Base-by-base conservation (phyloP, 305 asterid species). In the Fraxinus paxiana region DNA sequence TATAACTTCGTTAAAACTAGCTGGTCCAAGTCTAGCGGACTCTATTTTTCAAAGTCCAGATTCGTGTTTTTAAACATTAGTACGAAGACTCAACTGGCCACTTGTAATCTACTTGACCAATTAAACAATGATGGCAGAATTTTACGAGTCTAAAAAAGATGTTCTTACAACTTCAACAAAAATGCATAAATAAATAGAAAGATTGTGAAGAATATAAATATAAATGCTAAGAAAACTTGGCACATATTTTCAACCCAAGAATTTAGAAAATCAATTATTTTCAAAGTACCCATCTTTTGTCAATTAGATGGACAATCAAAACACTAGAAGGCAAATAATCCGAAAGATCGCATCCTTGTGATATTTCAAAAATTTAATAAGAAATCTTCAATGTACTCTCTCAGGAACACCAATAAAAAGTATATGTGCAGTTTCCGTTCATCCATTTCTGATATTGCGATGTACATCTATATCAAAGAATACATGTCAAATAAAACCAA, bases 371-470 rank as follows among this genome's bases (percentile, higher is more conserved):
- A 61, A 34, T 73, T 28, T 77, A 54, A 6, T 43, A 33, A 28
- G 20, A n/a, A 70, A 28, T 9, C 65, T 35, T 74, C 69, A 43
- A 38, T 31, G 6, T 43, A 24, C 38, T 72, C 85, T 26, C 77
- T 75, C 56, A 10, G 46, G 54, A 22, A 5, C 24, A 12, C 12
- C 70, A 48, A 65, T 15, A 83, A 33, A 30, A 77, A 54, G 41
- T 76, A 5, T 51, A 22, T 26, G 63, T 28, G 1, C 3, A 31
- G 22, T 15, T 46, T 15, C 61, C 5, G 18, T 15, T 63, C 77
- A 70, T 76, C 73, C 26, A 76, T 35, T 54, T 81, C 71, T n/a
- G 67, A 41, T 34, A 34, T 10, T 48, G 81, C 82, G 80, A 82
- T 85, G 83, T 56, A 79, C 38, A 63, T 6, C 33, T 33, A 43